Conservation (phyloP, 2,329 filamentous ascomycete species). For the Coleophoma crateriformis region DNA sequence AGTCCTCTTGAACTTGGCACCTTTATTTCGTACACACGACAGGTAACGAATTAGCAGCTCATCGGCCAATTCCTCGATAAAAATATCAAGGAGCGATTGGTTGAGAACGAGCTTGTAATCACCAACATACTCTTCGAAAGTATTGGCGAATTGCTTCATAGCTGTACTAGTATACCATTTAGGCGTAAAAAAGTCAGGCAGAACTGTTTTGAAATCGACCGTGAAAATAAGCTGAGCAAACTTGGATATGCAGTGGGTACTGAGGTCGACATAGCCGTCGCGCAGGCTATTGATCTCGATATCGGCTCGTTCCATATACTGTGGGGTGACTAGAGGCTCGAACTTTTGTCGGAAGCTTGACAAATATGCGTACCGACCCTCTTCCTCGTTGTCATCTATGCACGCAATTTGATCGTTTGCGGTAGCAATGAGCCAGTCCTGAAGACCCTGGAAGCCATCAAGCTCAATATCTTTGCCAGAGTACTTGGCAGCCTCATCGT, state of each 20-base stretch:
- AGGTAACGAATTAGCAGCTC: slow-evolving; percentile 86
- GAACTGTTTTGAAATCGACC: slow-evolving; percentile 79
- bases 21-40: slow-evolving; percentile 78
- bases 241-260: slow-evolving; percentile 83
- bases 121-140: slow-evolving; percentile 88
- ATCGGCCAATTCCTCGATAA: slow-evolving; percentile 89
- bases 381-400: slow-evolving; percentile 85
- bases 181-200: slow-evolving; percentile 85
- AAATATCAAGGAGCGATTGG: slow-evolving; percentile 81
- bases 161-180: slow-evolving; percentile 82
- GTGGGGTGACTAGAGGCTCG: slow-evolving; percentile 71
- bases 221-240: slow-evolving; percentile 85
- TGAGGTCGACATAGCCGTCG: slow-evolving; percentile 91
- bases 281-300: slow-evolving; percentile 70
- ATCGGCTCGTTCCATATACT: slow-evolving; percentile 71
- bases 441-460: slow-evolving; percentile 70
- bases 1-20: slow-evolving; percentile 77
- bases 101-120: slow-evolving; percentile 85
- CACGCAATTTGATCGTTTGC: slow-evolving; percentile 98
- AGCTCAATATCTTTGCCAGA: slow-evolving; percentile 50
- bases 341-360: slow-evolving; percentile 82
- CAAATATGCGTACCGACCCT: slow-evolving; percentile 72
- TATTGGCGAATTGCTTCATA: slow-evolving; percentile 91
- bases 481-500: slow-evolving; percentile 76
- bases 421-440: slow-evolving; percentile 94